Evolutionary conservation across 2,329 filamentous ascomycete species (phyloP).

Genomic region (Paecilomyces sp.): DNA sequence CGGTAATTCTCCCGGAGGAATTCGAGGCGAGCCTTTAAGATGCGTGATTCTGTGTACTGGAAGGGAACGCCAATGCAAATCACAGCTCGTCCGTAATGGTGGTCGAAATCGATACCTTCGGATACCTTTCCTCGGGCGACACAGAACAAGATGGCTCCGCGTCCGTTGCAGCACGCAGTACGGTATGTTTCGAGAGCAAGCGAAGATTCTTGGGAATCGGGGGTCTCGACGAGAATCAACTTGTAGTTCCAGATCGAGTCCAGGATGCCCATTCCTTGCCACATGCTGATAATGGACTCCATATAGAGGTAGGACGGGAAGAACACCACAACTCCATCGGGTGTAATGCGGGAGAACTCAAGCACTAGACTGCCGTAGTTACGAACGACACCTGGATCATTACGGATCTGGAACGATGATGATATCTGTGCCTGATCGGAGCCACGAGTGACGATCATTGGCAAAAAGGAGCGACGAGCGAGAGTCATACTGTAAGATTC

Average conservation of each 20-base stretch:
- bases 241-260: constrained; percentile 99
- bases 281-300: constrained; percentile 98
- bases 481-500: constrained; percentile 98
- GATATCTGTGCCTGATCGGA: constrained; percentile 91
- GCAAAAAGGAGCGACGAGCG: constrained; percentile 86
- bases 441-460: constrained; percentile 93
- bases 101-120: constrained; percentile 98
- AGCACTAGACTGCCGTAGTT: constrained; percentile 93
- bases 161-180: constrained; percentile 93
- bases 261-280: constrained; percentile 97
- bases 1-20: constrained; percentile 96
- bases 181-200: constrained; percentile 93
- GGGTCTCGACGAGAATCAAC: constrained; percentile 93
- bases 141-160: constrained; percentile 86
- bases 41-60: constrained; percentile 96
- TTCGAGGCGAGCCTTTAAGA: constrained; percentile 89
- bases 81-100: constrained; percentile 94
- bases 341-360: constrained; percentile 92
- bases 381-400: constrained; percentile 91
- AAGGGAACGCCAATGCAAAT: constrained; percentile 95
- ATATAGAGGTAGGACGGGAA: constrained; percentile 98
- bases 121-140: constrained; percentile 96
- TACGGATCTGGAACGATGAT: constrained; percentile 89
- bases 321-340: constrained; percentile 97
- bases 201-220: constrained; percentile 93